phyloP scores from a whole-genome alignment of 306 rosid genomes.

The Sicyos baderoa region DNA sequence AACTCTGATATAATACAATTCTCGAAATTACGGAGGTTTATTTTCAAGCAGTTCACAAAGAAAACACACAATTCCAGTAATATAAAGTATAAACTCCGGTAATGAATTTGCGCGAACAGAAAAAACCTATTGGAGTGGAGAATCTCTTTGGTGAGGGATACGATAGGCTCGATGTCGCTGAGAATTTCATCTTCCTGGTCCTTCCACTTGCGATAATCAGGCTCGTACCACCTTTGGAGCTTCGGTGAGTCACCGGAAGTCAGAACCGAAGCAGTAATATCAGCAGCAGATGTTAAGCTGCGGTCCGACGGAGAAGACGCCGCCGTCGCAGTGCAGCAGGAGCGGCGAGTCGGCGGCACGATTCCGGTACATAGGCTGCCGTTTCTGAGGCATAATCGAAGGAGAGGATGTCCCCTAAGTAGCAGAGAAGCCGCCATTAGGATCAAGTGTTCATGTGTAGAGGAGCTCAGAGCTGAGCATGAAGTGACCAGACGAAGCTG shows the following conservation, averaged over 20 bases:
- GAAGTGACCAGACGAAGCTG: not conserved
- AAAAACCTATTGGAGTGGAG: slow-evolving; percentile 55
- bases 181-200: slow-evolving; percentile 55
- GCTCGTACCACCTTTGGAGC: slow-evolving; percentile 35
- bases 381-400: slow-evolving; percentile 35
- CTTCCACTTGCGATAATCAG: slow-evolving; percentile 62
- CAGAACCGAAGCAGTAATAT: slow-evolving; percentile 17
- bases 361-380: slow-evolving; percentile 22
- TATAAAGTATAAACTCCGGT: not conserved
- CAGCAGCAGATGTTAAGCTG: slow-evolving; percentile 21
- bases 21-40: not conserved
- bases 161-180: slow-evolving; percentile 53
- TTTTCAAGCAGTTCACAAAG: not conserved
- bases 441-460: slow-evolving; percentile 16
- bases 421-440: slow-evolving; percentile 50
- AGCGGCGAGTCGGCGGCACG: slow-evolving; percentile 26
- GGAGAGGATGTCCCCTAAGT: slow-evolving; percentile 34
- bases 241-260: slow-evolving; percentile 28
- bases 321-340: slow-evolving; percentile 33
- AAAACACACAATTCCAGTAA: not conserved
- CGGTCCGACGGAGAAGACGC: slow-evolving; percentile 35
- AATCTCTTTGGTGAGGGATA: slow-evolving; percentile 54
- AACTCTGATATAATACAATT: not conserved
- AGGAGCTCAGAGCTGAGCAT: not conserved
- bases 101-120: not conserved